Conservation (phyloP, 78 protist species). For the Dictyostelium discoideum region dicty_2.7 NC_007088.5:4650001-4650500, state of each 20-base stretch:
- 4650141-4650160: constrained; percentile 85
- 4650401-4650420: constrained; percentile 37
- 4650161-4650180: constrained; percentile 78
- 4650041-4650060: constrained; percentile 83
- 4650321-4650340: constrained; percentile 67
- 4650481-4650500: constrained; percentile 74
- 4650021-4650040: constrained; percentile 76
- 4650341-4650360: constrained; percentile 74
- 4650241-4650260: constrained; percentile 93
- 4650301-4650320: constrained; percentile 91
- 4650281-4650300: constrained; percentile 83
- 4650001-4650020: constrained; percentile 57
- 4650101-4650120: constrained; percentile 84
- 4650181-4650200: constrained; percentile 92
- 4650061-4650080: constrained; percentile 88
- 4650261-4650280: constrained; percentile 94
- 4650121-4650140: constrained; percentile 90
- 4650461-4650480: constrained; percentile 80
- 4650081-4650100: constrained; percentile 84
- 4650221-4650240: constrained; percentile 35
- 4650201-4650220: constrained; percentile 78
- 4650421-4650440: constrained; percentile 88
- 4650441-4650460: constrained; percentile 90
- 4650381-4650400: constrained; percentile 79
- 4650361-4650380: constrained; percentile 65